phyloP scores from a whole-genome alignment of 1,284 basidiomycete genomes.

The Grifola frondosa region DNA sequence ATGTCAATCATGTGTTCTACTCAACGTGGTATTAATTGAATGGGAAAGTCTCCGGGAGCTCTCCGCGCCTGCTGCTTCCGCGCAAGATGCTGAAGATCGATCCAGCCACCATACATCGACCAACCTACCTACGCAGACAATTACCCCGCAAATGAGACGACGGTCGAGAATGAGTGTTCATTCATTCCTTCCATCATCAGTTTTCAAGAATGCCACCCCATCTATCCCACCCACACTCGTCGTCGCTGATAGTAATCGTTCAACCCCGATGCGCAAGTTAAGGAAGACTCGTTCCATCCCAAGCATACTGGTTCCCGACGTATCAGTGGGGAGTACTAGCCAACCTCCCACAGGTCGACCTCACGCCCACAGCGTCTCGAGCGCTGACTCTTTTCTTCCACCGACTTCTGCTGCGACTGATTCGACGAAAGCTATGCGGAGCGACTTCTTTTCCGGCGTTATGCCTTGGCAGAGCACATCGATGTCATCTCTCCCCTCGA shows the following conservation, averaged over 20 bases:
- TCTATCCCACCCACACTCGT: constrained; percentile 24
- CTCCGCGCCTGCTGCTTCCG: constrained; percentile 44
- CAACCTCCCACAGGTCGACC: constrained; percentile 49
- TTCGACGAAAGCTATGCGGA: constrained; percentile 16
- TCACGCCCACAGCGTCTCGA: constrained; percentile 78
- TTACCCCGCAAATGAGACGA: constrained; percentile 37
- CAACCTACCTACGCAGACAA: constrained; percentile 12
- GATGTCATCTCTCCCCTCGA: constrained; percentile 38
- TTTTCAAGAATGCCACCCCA: constrained; percentile 45
- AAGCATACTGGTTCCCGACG: constrained; percentile 32
- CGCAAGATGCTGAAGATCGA: constrained; percentile 29
- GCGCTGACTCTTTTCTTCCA: constrained; percentile 56
- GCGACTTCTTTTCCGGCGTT: constrained; percentile 64
- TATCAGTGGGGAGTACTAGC: constrained; percentile 8
- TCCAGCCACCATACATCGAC: constrained; percentile 14
- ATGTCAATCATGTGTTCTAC: constrained; percentile 6
- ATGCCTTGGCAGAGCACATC: constrained; percentile 56
- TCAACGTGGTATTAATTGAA: constrained; percentile 4
- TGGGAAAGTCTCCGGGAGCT: constrained; percentile 50
- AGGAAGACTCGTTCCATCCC: constrained; percentile 72
- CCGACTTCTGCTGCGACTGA: constrained; percentile 11
- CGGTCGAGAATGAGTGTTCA: constrained; percentile 70
- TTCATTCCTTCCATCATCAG: constrained; percentile 52
- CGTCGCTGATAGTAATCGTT: constrained; percentile 26
- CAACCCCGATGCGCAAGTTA: constrained; percentile 47